Base-by-base conservation (phyloP, 169 alveolate species). In the Babesia bovis region DNA sequence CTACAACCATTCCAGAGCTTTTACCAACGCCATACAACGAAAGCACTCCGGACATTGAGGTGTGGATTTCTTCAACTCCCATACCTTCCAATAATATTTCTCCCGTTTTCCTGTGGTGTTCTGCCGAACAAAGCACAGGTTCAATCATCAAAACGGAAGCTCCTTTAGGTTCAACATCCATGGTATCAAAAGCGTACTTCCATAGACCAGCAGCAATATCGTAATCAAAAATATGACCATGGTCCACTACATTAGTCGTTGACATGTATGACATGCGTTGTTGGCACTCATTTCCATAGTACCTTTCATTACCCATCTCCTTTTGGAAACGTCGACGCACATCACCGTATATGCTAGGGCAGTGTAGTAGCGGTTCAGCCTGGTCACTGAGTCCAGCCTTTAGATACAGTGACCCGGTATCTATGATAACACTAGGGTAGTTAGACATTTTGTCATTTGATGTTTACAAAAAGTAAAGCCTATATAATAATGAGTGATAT, bases 1-100 rank as follows among this genome's bases (percentile, higher is more conserved):
- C 96, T 32, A 91, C 85, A 30, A 92, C 94, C 42, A 90, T 82
- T 41, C 96, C 96, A 33, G 96, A 87, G 25, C 90, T 90, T 77
- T 88, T 86, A 26, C 96, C 96, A 12, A 92, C 81, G 38, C 94
- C 92, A 83, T 93, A 93, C 70, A 93, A 79, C 25, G 96, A 87
- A 82, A 93, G 82, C 26, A 93, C 66, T 4, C 95, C 94, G n/a
- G 94, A 74, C 38, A 91, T 83, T 13, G 95, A 85, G 35, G 92
- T 90, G 58, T 89, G 88, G 50, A 93, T 66, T 40, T 90, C 91
- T 28, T 89, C 91, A 7, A 87, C 82, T 65, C 85, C 90, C 38
- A 91, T 85, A 60, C 59, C 57, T 49, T 92, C 96, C 75, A 92
- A 87, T 83, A 91, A 85, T n/a, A 92, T 84, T 77, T 92, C 95